Conservation (phyloP, 75 land plant genomes). For the Sequoiadendron giganteum region DNA sequence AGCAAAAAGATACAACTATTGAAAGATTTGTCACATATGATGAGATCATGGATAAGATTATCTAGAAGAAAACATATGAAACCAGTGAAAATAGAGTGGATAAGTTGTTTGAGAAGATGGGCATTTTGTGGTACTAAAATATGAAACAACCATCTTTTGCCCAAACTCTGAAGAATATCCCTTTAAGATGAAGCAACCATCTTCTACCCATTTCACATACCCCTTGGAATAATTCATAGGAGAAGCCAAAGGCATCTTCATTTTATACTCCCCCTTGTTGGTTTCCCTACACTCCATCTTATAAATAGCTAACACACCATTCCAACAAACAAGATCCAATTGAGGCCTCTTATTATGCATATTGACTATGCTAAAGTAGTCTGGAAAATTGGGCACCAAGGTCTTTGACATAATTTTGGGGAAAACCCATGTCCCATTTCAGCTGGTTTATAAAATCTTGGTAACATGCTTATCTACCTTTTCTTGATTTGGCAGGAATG, state of each 20-base stretch:
- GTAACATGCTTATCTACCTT: conserved; percentile 41
- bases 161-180: no score
- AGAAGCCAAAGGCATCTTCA: conserved; percentile 46
- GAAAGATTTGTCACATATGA: no score
- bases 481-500: conserved; percentile 19
- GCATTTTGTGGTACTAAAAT: no score
- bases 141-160: no score
- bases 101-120: no score
- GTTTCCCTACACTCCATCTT: conserved; percentile 48
- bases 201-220: conserved; percentile 46
- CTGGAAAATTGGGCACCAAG: conserved; percentile 61
- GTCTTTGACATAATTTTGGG: conserved; percentile 35
- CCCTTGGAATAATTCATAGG: conserved; percentile 32
- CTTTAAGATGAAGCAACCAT: background rate
- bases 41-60: no score
- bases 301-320: conserved; percentile 60
- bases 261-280: conserved; percentile 16
- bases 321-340: conserved; percentile 82
- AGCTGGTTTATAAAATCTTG: conserved; percentile 32
- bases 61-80: no score
- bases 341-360: conserved; percentile 17
- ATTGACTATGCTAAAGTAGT: conserved; percentile 46
- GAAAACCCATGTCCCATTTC: conserved; percentile 65
- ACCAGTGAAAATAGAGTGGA: no score
- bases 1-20: no score